Conservation (phyloP, 768 basidiomycete genomes). For the Leucocoprinus leucothites region DNA sequence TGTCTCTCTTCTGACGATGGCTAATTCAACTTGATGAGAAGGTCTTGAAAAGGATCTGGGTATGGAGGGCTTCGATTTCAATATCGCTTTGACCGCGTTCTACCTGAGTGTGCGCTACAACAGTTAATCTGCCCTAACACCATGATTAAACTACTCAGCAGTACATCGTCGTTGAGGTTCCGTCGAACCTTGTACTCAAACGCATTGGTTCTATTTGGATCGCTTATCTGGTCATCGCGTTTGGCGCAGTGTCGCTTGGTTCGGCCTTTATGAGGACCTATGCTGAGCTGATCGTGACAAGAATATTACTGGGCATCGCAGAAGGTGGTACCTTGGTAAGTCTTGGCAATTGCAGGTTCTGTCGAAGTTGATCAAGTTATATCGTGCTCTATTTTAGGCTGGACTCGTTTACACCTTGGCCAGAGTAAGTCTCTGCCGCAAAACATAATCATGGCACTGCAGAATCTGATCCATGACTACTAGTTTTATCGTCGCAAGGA, state of each 20-base stretch:
- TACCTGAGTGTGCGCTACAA: not conserved
- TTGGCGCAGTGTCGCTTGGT: slow-evolving; percentile 34
- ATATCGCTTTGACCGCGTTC: too few relatives aligned
- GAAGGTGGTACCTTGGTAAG: slow-evolving; percentile 41
- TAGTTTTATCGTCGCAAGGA: slow-evolving; percentile 35
- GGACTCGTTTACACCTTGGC: slow-evolving; percentile 37
- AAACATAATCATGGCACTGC: too few relatives aligned
- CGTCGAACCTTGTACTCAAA: slow-evolving; percentile 41
- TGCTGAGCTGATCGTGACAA: slow-evolving; percentile 29
- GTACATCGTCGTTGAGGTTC: slow-evolving; percentile 24
- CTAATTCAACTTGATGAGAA: too few relatives aligned
- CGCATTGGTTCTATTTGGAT: slow-evolving; percentile 37
- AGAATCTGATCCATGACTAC: not conserved
- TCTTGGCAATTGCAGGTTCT: not conserved
- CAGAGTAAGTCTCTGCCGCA: slow-evolving; percentile 23
- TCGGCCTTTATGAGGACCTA: slow-evolving; percentile 38
- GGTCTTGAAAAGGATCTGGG: too few relatives aligned
- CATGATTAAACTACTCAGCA: too few relatives aligned
- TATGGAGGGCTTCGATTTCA: too few relatives aligned
- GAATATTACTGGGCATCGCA: slow-evolving; percentile 37
- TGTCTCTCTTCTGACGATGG: too few relatives aligned
- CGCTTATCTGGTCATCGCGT: slow-evolving; percentile 33
- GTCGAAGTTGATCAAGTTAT: not conserved
- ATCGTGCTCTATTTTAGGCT: slow-evolving; percentile 20
- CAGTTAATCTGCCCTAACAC: slow-evolving; percentile 28